Evolutionary conservation across 2,329 filamentous ascomycete genomes (phyloP), one percentile per base, ranked within the genome.

Genomic region (Pochonia chlamydosporia): DNA sequence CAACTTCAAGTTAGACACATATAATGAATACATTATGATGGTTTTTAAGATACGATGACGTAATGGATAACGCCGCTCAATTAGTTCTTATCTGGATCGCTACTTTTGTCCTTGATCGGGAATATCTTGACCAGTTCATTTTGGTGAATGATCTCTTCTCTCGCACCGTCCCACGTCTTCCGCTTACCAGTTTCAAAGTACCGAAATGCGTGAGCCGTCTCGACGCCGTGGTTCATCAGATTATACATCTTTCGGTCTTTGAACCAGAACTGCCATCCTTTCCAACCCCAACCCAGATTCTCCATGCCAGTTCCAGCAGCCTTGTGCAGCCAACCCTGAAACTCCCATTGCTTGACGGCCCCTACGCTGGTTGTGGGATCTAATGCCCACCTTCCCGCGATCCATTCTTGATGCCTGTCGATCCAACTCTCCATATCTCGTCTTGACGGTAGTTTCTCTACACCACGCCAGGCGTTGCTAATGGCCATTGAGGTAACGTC

Each of bases 231-330:
- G 46, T 67, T 65, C 54, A 71, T 59, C 30, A 71, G 31, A 10
- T 63, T 60, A 14, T 59, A 69, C 50, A 72, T 61, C 48, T 57
- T 56, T 24, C 59, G 59, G 35, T 72, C 64, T 36, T 52, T 51
- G 40, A 63, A 56, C 67, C 68, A 72, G 33, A 70, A 69, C 37
- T 58, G 56, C 71, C 71, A 73, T 0, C 67, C 69, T 14, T 59
- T 59, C 58, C 52, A 60, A 1, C 68, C 68, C 60, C 67, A 71
- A 0, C 67, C 65, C 2, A 74, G 46, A 10, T 67, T 65, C 49
- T 72, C 65, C 50, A 71, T 62, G 0, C 70, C 65, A 0, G 67
- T 72, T 1, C 70, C 70, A 0, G 67, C 69, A 6, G 69, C 56
- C 6, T 62, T 50, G 40, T 73, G 63, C 41, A 70, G 54, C 40